Conservation (phyloP, 2,329 filamentous ascomycete species). For the Alternaria atra region DNA sequence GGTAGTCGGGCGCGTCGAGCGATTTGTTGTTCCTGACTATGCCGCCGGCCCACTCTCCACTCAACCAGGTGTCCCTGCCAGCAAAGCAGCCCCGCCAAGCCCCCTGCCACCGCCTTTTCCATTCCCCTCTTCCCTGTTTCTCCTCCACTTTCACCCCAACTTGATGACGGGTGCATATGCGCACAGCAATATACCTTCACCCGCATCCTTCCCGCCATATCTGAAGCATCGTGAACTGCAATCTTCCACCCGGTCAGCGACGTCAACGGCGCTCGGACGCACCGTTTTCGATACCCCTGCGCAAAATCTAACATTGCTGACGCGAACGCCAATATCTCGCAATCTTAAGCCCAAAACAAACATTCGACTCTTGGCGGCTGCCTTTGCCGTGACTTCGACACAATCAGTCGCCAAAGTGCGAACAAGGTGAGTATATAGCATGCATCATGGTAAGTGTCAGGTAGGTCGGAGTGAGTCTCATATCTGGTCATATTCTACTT, state of each 20-base stretch:
- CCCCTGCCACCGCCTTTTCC: constrained; percentile 21
- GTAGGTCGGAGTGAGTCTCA: not conserved
- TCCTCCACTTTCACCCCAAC: not conserved
- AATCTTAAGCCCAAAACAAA: constrained; percentile 36
- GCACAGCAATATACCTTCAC: not conserved
- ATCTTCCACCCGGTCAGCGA: constrained; percentile 13
- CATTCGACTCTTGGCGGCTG: constrained; percentile 26
- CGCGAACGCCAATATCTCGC: constrained; percentile 26
- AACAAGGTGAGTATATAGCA: constrained; percentile 13
- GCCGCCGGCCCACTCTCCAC: constrained; percentile 12
- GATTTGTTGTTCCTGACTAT: constrained; percentile 21
- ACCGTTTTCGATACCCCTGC: constrained; percentile 14
- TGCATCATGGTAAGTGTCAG: not conserved
- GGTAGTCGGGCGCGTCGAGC: constrained; percentile 14
- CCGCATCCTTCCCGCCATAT: not conserved
- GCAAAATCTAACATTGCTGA: constrained; percentile 35
- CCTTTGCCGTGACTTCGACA: constrained; percentile 4
- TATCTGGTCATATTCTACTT: not conserved
- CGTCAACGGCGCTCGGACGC: constrained; percentile 27
- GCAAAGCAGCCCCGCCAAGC: constrained; percentile 25
- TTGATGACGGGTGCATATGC: constrained; percentile 2
- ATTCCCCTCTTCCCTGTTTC: constrained; percentile 11
- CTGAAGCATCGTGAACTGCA: not conserved
- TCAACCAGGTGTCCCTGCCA: constrained; percentile 21
- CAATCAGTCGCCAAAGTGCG: constrained; percentile 18